Evolutionary conservation across 2,329 filamentous ascomycete genomes (phyloP).

Genomic region (Stachybotrys elegans): DNA sequence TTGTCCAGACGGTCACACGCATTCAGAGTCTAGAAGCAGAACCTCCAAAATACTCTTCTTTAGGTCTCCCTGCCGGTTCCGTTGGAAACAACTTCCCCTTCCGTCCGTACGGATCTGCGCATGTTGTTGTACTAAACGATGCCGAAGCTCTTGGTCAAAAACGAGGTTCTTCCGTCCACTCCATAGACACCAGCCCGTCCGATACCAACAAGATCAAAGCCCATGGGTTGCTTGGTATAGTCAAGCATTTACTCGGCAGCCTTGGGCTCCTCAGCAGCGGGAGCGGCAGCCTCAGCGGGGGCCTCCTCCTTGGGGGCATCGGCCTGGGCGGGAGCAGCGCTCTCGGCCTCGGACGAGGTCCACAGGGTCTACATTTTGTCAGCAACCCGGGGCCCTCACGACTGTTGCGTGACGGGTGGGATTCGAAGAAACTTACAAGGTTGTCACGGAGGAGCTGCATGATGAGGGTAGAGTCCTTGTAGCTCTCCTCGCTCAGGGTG

Average conservation of each 20-base stretch:
- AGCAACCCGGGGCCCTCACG: slow-evolving; percentile 15
- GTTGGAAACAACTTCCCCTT: slow-evolving; percentile 31
- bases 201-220: slow-evolving; percentile 29
- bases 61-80: slow-evolving; percentile 31
- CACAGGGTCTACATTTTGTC: slow-evolving; percentile 73
- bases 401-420: background rate
- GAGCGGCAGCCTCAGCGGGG: slow-evolving; percentile 51
- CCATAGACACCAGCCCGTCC: slow-evolving; percentile 58
- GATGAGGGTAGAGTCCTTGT: slow-evolving; percentile 98
- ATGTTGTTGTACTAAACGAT: slow-evolving; percentile 40
- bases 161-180: slow-evolving; percentile 56
- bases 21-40: slow-evolving; percentile 53
- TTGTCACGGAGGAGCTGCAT: slow-evolving; percentile 99
- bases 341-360: slow-evolving; percentile 97
- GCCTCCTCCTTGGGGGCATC: slow-evolving; percentile 42
- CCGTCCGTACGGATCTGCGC: slow-evolving; percentile 34
- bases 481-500: slow-evolving; percentile 95
- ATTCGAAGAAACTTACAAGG: slow-evolving; percentile 55
- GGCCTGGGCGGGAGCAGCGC: slow-evolving; percentile 52
- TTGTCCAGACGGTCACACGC: slow-evolving; percentile 52
- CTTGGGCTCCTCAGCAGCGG: slow-evolving; percentile 65
- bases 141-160: slow-evolving; percentile 44
- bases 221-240: slow-evolving; percentile 44
- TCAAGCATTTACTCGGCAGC: slow-evolving; percentile 48
- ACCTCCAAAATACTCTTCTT: slow-evolving; percentile 45